Conservation (phyloP, 2,329 filamentous ascomycete species). For the Verticillium zaregamsianum region DNA sequence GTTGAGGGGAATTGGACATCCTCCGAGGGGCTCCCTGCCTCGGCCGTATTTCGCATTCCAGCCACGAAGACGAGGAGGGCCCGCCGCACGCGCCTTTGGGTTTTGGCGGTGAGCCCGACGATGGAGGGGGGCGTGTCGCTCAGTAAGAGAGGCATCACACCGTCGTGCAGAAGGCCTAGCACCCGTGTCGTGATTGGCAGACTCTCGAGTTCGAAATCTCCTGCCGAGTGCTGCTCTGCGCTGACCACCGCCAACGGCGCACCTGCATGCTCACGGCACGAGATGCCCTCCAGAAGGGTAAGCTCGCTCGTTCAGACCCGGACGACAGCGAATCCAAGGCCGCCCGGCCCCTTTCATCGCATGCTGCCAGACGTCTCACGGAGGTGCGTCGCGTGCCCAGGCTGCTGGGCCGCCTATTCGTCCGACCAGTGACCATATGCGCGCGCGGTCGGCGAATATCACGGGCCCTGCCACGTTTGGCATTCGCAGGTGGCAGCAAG, state of each 20-base stretch:
- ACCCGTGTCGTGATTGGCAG: background rate
- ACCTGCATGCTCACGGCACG: background rate
- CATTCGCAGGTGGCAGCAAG: background rate
- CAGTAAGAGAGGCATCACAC: background rate
- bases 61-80: background rate
- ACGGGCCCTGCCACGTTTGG: background rate
- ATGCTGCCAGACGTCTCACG: background rate
- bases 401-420: background rate
- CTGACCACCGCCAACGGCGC: background rate
- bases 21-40: background rate
- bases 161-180: background rate
- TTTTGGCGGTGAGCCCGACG: background rate
- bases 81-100: background rate
- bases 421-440: background rate
- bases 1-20: background rate
- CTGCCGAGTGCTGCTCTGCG: background rate
- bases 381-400: background rate
- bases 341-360: background rate
- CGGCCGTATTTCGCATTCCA: background rate
- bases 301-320: background rate
- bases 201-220: background rate
- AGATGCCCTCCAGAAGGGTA: background rate
- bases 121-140: background rate
- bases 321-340: background rate
- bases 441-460: background rate